Conservation (phyloP, 2,329 filamentous ascomycete genomes). For the Pyricularia sp. region DNA sequence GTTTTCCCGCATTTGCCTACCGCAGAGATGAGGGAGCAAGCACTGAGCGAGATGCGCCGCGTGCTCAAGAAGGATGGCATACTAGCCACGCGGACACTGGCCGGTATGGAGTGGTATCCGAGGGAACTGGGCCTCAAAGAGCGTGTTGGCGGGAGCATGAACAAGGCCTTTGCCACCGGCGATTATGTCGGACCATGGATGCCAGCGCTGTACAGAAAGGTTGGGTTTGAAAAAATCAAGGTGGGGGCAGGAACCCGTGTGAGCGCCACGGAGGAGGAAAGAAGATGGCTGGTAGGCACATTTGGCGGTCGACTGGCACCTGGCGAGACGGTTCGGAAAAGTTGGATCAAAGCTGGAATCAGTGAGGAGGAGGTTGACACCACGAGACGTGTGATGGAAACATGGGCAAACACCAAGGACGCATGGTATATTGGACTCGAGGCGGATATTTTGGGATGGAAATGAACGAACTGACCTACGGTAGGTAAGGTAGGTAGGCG, state of each 20-base stretch:
- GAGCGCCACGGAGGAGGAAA: slow-evolving; percentile 15
- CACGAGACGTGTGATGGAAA: slow-evolving; percentile 16
- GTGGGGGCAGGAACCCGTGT: slow-evolving; percentile 22
- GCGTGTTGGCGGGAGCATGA: slow-evolving; percentile 18
- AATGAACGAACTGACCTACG: too few species aligned
- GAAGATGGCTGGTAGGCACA: slow-evolving; percentile 18
- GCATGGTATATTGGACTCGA: slow-evolving; percentile 27
- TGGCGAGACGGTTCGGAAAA: slow-evolving; percentile 21
- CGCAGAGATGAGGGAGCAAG: slow-evolving; percentile 16
- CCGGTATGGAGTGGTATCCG: slow-evolving; percentile 22
- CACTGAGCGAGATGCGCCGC: slow-evolving; percentile 29
- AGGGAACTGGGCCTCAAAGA: slow-evolving; percentile 18
- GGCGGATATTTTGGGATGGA: slow-evolving; percentile 28
- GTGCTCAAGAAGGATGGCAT: slow-evolving; percentile 31
- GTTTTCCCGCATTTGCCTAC: slow-evolving; percentile 30
- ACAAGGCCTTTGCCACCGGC: slow-evolving; percentile 10
- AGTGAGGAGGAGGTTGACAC: slow-evolving; percentile 24
- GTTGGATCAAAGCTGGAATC: slow-evolving; percentile 24
- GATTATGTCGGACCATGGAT: slow-evolving; percentile 14
- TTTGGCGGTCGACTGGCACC: slow-evolving; percentile 15
- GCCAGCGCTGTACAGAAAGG: slow-evolving; percentile 20
- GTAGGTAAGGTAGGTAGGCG: too few species aligned
- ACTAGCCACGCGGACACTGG: slow-evolving; percentile 22
- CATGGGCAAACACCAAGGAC: slow-evolving; percentile 25
- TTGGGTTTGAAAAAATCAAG: slow-evolving; percentile 19